Conservation (phyloP, 2,329 filamentous ascomycete species). For the Cercospora nicotianae region DNA sequence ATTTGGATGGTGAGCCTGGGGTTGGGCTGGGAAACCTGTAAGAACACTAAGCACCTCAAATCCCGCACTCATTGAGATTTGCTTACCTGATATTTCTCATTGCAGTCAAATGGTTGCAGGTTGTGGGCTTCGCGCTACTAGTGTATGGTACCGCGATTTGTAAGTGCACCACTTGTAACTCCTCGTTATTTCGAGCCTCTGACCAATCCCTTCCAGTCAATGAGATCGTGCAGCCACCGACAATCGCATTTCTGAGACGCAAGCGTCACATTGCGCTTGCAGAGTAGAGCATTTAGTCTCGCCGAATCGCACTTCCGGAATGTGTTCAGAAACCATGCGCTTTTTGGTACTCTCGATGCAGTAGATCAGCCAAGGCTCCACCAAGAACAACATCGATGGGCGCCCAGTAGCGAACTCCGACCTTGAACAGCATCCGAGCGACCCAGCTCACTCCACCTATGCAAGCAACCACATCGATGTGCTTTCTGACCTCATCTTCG, state of each 20-base stretch:
- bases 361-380: slow-evolving; percentile 36
- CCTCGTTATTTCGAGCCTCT: not conserved
- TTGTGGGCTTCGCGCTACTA: slow-evolving; percentile 80
- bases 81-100: not conserved
- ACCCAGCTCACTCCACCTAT: slow-evolving; percentile 31
- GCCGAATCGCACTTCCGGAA: not conserved
- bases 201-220: slow-evolving; percentile 61
- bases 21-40: slow-evolving; percentile 95
- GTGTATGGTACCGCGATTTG: slow-evolving; percentile 90
- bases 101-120: slow-evolving; percentile 69
- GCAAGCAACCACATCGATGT: slow-evolving; percentile 36
- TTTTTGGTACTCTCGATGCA: slow-evolving; percentile 37
- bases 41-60: slow-evolving; percentile 42
- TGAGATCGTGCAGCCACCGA: slow-evolving; percentile 80
- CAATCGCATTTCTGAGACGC: slow-evolving; percentile 33
- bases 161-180: not conserved
- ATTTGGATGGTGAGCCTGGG: slow-evolving; percentile 96
- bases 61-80: not conserved
- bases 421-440: slow-evolving; percentile 27
- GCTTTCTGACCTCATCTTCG: slow-evolving; percentile 35
- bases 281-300: slow-evolving; percentile 8
- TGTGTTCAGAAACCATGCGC: slow-evolving; percentile 32
- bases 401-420: slow-evolving; percentile 31
- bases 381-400: slow-evolving; percentile 36
- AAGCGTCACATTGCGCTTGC: slow-evolving; percentile 28